Evolutionary conservation across 495 filamentous ascomycete species (phyloP), one percentile per base, ranked within the genome.

Genomic region (Xylona heveae): DNA sequence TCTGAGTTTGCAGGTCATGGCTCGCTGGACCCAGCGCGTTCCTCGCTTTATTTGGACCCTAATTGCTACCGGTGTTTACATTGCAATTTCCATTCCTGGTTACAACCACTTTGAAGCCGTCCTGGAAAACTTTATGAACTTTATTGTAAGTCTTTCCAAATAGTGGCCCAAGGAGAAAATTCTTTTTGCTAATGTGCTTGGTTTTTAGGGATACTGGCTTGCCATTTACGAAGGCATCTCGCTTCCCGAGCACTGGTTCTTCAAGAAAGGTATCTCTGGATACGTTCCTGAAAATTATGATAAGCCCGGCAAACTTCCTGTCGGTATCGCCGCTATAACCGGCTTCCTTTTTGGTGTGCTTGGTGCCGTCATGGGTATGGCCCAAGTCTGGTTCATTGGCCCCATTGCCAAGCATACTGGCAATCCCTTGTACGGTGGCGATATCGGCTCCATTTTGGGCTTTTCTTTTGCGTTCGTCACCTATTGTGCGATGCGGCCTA

Each of bases 31-130:
- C 9, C 69, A 71, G 46, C 58, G 57, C 26, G 66, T 90, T 4
- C 80, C 80, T 12, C 70, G 80, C 4, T 83, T 80, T 48, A 38
- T 84, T 35, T 88, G 74, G 76, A 74, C 70, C 0, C 58, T 74
- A 34, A 37, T 79, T 19, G 71, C 60, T 27, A 78, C 77, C 0
- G 56, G 59, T 33, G 63, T 69, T 12, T 84, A 78, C 39, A 61
- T 80, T 29, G 78, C 71, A 3, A 73, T 90, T 38, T 66, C 71
- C 6, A 75, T 88, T 38, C 75, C 78, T 0, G 80, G 75, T 0
- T 84, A 84, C 55, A 56, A 55, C 5, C 60, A 74, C 40, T 88
- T 85, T 51, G 68, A 72, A 40, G 45, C 45, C 17, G 68, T 79
- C 28, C 61, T 88, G 20, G 64, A 73, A 42, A 78, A 78, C 47